Conservation (phyloP, 2,329 filamentous ascomycete species). For the Hypoxylon sp. region DNA sequence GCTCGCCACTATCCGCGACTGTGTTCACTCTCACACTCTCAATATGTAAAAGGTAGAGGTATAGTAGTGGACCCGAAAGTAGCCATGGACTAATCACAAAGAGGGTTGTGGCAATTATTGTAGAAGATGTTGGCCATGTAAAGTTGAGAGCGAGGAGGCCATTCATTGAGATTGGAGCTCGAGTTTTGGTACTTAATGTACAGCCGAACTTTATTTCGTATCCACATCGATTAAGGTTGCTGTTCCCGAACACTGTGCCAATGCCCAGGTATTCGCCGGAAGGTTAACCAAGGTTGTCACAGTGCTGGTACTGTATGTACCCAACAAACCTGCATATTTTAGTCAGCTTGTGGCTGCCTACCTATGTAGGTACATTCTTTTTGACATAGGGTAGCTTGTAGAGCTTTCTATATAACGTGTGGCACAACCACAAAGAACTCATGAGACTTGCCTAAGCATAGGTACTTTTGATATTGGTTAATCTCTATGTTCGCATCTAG, state of each 20-base stretch:
- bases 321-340: not conserved
- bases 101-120: not conserved
- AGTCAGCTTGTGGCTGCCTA: not conserved
- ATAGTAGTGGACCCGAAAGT: not conserved
- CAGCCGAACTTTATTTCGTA: constrained; percentile 8
- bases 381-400: too few species aligned
- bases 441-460: constrained; percentile 3
- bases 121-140: not conserved
- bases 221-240: constrained; percentile 29
- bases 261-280: not conserved
- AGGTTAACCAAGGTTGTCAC: not conserved
- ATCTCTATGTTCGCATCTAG: not conserved
- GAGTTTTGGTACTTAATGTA: constrained; percentile 1
- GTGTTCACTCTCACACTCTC: constrained; percentile 41
- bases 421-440: constrained; percentile 7
- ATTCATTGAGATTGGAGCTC: not conserved
- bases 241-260: constrained; percentile 10
- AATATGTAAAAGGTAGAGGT: not conserved
- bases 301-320: not conserved
- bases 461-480: not conserved
- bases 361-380: too few species aligned
- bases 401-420: not conserved
- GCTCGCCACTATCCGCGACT: not conserved
- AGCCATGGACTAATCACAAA: not conserved
- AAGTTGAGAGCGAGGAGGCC: not conserved